These are phyloP conservation scores for Cryptosporidium parvum DNA, from an alignment of 169 alveolate genomes.

Conservation along the genomic window DNA sequence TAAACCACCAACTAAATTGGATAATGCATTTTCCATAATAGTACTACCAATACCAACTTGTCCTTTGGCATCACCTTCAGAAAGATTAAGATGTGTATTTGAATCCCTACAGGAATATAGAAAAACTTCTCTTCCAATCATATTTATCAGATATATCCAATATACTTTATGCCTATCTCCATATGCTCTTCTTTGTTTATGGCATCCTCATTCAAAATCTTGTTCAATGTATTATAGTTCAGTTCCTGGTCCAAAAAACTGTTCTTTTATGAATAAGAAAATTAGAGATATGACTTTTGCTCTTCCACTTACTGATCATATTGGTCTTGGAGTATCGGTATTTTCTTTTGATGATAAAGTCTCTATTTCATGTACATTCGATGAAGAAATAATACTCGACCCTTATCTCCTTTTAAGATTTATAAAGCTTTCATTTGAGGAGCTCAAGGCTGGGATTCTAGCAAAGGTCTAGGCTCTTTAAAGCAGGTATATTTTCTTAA, in stretches of 20 bases:
- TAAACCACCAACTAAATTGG: conserved; percentile 42
- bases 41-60: conserved; percentile 73
- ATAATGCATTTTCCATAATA: conserved; percentile 63
- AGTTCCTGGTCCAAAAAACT: conserved; percentile 71
- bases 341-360: conserved; percentile 55
- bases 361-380: conserved; percentile 53
- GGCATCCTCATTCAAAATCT: conserved; percentile 65
- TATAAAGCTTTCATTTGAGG: conserved; percentile 46
- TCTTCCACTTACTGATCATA: conserved; percentile 61
- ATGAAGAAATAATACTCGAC: conserved; percentile 39
- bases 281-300: conserved; percentile 71
- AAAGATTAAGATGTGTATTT: conserved; percentile 67
- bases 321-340: conserved; percentile 58
- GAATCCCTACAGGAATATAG: conserved; percentile 73
- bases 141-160: conserved; percentile 55
- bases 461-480: conserved; percentile 8
- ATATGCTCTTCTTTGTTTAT: conserved; percentile 26
- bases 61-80: conserved; percentile 68
- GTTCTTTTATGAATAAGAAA: conserved; percentile 23
- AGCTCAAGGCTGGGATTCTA: conserved; percentile 45
- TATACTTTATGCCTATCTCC: conserved; percentile 55
- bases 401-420: conserved; percentile 29
- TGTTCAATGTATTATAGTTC: conserved; percentile 71
- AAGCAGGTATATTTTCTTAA: background rate
- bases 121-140: conserved; percentile 63